Percentiles rank a stretch among this genome's conserved stretches.
These are phyloP conservation scores for Zygotorulaspora mrakii DNA, from an alignment of 1,139 yeast genomes.

Conservation along the genomic window DNA sequence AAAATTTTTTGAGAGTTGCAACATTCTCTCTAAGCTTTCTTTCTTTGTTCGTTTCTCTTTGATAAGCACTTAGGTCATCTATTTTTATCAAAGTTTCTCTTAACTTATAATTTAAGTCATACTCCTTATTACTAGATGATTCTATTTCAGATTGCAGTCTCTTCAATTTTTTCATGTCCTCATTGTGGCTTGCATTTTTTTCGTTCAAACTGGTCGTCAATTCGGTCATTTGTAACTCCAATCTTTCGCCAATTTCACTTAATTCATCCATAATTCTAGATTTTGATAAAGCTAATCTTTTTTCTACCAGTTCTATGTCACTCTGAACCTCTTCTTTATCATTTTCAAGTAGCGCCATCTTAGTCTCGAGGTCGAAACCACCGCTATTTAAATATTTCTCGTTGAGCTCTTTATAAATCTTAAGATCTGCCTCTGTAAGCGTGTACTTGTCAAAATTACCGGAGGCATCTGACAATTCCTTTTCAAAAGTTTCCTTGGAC, in stretches of 20 bases:
- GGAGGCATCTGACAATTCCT: constrained; percentile 37
- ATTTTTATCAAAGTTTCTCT: constrained; percentile 58
- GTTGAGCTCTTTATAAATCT: constrained; percentile 59
- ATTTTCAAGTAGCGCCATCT: constrained; percentile 43
- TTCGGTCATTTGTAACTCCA: constrained; percentile 41
- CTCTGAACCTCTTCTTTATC: constrained; percentile 45
- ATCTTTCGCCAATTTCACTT: constrained; percentile 40
- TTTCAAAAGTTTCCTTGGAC: constrained; percentile 46
- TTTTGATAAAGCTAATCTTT: constrained; percentile 42
- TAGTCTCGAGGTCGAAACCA: constrained; percentile 57
- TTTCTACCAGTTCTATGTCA: constrained; percentile 41
- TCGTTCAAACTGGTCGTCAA: constrained; percentile 42
- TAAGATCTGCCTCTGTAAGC: constrained; percentile 50
- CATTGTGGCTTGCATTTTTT: constrained; percentile 44
- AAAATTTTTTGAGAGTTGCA: constrained; percentile 58
- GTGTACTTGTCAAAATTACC: constrained; percentile 36
- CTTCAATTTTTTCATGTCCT: constrained; percentile 41
- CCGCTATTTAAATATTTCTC: constrained; percentile 53
- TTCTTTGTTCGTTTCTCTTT: constrained; percentile 72
- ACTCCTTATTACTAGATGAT: constrained; percentile 42
- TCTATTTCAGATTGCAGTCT: constrained; percentile 35
- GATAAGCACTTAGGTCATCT: constrained; percentile 70
- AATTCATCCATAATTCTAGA: constrained; percentile 41
- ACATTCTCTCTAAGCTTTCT: constrained; percentile 68
- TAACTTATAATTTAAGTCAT: constrained; percentile 54